Percentiles rank a stretch among this genome's conserved stretches.
Evolutionary conservation across 2,329 filamentous ascomycete species (phyloP).

Genomic region (Ceratocystis harringtonii): DNA sequence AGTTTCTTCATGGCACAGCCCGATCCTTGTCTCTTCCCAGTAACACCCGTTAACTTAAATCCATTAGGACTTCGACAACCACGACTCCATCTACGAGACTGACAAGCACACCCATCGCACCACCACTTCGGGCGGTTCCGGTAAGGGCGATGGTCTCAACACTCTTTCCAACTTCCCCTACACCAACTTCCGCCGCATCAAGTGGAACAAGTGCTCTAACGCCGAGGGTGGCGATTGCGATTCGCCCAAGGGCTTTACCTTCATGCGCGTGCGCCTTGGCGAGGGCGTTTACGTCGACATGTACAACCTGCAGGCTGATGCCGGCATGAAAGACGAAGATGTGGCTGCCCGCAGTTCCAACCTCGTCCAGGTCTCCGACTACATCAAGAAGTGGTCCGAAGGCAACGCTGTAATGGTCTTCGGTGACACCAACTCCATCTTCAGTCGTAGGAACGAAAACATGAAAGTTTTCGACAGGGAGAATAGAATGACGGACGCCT

Average conservation of each 20-base stretch:
- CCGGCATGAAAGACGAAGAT: conserved; percentile 40
- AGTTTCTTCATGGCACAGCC: background rate
- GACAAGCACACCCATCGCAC: conserved; percentile 47
- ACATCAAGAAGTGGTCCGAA: conserved; percentile 39
- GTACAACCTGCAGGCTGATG: conserved; percentile 54
- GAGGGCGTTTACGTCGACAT: conserved; percentile 40
- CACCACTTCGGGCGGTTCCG: conserved; percentile 48
- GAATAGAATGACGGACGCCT: conserved; percentile 41
- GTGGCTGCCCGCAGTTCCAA: conserved; percentile 41
- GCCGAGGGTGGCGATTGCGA: conserved; percentile 44
- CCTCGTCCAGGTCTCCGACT: conserved; percentile 41
- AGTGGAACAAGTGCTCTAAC: conserved; percentile 45
- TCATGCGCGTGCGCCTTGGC: conserved; percentile 42
- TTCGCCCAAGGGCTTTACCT: conserved; percentile 55
- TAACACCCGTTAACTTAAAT: background rate
- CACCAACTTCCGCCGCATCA: conserved; percentile 39
- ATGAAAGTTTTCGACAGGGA: conserved; percentile 34
- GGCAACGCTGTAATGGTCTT: conserved; percentile 49
- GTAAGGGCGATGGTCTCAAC: conserved; percentile 49
- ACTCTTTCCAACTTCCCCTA: conserved; percentile 44
- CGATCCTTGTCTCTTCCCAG: background rate
- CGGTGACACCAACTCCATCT: conserved; percentile 52
- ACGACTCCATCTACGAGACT: conserved; percentile 45
- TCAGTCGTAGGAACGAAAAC: conserved; percentile 44
- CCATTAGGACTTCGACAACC: conserved; percentile 47